These are phyloP conservation scores for Phascolomyces articulosus DNA, from an alignment of 371 early-diverging fungal genomes.

Conservation along the genomic window DNA sequence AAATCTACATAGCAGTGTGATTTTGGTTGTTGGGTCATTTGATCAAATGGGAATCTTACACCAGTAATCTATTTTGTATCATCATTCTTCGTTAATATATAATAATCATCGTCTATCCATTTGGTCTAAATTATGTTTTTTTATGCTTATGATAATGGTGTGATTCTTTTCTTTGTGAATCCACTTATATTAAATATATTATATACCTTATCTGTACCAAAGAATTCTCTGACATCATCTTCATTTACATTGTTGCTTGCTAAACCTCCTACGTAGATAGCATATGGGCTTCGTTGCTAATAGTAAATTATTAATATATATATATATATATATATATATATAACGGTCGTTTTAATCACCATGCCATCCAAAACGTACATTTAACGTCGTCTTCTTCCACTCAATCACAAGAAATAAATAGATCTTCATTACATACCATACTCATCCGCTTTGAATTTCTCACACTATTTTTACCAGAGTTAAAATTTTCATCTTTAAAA, in stretches of 20 bases:
- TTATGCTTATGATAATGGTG: too few species aligned
- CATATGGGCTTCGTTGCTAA: slow-evolving; percentile 40
- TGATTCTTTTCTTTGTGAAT: too few species aligned
- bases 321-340: not conserved
- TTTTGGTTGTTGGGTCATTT: slow-evolving; percentile 40
- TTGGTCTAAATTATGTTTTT: too few species aligned
- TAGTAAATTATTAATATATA: too few species aligned
- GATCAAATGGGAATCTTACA: slow-evolving; percentile 50
- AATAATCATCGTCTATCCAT: too few species aligned
- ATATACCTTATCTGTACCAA: slow-evolving; percentile 48
- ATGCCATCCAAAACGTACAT: not conserved
- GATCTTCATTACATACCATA: slow-evolving; percentile 13
- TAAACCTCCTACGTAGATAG: slow-evolving; percentile 49
- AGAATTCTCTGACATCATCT: slow-evolving; percentile 48
- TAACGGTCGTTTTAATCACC: too few species aligned
- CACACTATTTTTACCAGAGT: slow-evolving; percentile 2
- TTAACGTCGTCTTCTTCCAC: too few species aligned
- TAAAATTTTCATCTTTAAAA: slow-evolving; percentile 15
- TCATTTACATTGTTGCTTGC: slow-evolving; percentile 41
- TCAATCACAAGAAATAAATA: too few species aligned
- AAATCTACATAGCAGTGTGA: slow-evolving; percentile 55
- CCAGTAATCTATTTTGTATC: slow-evolving; percentile 26
- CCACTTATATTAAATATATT: too few species aligned
- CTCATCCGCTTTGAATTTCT: slow-evolving; percentile 28
- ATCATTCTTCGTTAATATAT: too few species aligned